These are phyloP conservation scores for Phaeotremella skinneri DNA, from an alignment of 768 basidiomycete species.

Conservation along the genomic window DNA sequence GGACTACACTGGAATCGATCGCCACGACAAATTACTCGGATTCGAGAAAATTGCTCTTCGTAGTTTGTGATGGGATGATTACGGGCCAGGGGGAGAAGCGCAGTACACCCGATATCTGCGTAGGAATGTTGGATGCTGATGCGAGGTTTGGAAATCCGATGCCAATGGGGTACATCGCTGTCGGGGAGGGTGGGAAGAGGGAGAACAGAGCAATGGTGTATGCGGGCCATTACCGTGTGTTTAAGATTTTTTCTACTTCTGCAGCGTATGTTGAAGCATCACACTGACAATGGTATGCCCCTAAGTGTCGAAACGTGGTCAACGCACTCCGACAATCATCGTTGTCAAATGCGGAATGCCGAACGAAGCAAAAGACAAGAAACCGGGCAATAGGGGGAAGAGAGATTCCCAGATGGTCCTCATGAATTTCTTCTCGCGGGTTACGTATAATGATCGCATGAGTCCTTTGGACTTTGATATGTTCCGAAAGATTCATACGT, in stretches of 20 bases:
- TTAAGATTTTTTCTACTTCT: not conserved
- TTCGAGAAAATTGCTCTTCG: constrained; percentile 81
- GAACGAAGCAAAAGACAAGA: constrained; percentile 79
- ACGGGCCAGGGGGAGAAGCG: constrained; percentile 93
- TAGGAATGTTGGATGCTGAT: constrained; percentile 84
- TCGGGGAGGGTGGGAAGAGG: constrained; percentile 82
- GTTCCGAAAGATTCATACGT: constrained; percentile 89
- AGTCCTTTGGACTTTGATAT: constrained; percentile 94
- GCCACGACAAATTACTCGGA: constrained; percentile 89
- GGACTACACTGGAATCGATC: constrained; percentile 89
- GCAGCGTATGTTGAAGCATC: constrained; percentile 5
- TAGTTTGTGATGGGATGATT: constrained; percentile 98
- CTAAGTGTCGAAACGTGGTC: constrained; percentile 56
- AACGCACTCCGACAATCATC: constrained; percentile 88
- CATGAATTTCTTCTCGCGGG: constrained; percentile 99
- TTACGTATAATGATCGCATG: constrained; percentile 99
- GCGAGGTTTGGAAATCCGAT: constrained; percentile 92
- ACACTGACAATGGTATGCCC: not conserved
- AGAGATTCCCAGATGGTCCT: constrained; percentile 97
- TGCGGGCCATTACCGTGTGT: constrained; percentile 97
- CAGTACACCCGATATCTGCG: constrained; percentile 96
- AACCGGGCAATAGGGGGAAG: constrained; percentile 97
- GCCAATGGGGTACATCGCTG: constrained; percentile 88
- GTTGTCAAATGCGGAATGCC: constrained; percentile 97
- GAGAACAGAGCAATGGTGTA: constrained; percentile 97